phyloP scores from a whole-genome alignment of 2,329 filamentous ascomycete species.

The Diaporthe velutina region DNA sequence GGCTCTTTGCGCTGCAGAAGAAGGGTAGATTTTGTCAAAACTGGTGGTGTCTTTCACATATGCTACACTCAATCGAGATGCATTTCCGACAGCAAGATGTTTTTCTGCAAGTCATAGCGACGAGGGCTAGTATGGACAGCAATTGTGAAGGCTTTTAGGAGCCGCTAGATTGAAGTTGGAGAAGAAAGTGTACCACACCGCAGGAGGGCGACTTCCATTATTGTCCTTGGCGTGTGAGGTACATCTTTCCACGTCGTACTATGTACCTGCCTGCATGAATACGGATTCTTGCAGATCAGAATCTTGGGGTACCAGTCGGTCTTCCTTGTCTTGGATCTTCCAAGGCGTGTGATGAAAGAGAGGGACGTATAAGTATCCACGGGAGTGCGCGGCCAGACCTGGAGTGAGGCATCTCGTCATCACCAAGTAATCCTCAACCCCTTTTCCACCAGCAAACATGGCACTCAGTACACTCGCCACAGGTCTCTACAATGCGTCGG shows the following conservation, averaged over 20 bases:
- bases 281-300: background rate
- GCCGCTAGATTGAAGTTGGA: no score
- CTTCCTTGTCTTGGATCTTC: background rate
- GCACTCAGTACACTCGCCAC: background rate
- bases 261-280: background rate
- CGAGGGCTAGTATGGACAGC: no score
- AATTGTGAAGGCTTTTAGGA: no score
- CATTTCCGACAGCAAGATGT: background rate
- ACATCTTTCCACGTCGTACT: background rate
- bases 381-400: background rate
- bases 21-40: background rate
- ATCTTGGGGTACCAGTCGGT: background rate
- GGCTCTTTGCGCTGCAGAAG: no score
- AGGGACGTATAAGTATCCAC: background rate
- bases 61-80: background rate
- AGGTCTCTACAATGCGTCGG: background rate
- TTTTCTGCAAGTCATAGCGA: no score
- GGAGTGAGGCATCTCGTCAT: background rate
- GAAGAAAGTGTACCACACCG: no score
- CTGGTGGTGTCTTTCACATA: background rate
- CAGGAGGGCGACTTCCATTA: background rate
- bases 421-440: background rate
- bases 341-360: background rate
- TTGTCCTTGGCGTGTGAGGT: background rate
- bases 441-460: background rate